Base-by-base conservation (phyloP, 768 basidiomycete genomes). In the Lanmaoa rubissima region DNA sequence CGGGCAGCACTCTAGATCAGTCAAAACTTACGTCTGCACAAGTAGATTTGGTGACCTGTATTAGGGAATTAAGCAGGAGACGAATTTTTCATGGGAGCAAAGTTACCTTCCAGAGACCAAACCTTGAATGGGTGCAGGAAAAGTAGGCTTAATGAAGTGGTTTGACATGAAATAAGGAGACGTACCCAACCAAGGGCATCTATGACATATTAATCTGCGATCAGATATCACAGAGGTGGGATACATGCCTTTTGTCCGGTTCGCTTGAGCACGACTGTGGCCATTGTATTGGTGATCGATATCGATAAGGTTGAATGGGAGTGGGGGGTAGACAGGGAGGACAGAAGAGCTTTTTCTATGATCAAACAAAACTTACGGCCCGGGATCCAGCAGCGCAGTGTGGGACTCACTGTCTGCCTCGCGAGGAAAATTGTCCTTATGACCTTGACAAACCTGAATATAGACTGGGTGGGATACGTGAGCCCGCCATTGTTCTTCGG, bases 181-280 rank as follows among this genome's bases (percentile, higher is more conserved):
- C 64, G 47, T 55, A 87, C 86, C 86, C 86, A 50, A 88, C 81
- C 44, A 83, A 71, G 65, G 86, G 86, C 86, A 88, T 88, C 86
- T 88, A 43, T 54, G 39, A 50, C n/a, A 51, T 60, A 35, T 48
- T 14, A 39, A 47, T 47, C 10, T 28, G 21, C 12, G 41, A 40
- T 58, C 35, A 38, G 47, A 47, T 4, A 26, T 19, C n/a, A 21
- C 36, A 54, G 53, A 44, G 38, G 24, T 21, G 16, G 11, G 47
- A 28, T 41, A 43, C 69, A 21, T 55, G 79, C 87, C 80, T 85
- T 82, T 58, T 81, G 78, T 17, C 78, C 80, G 44, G 85, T 88
- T 62, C 83, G 75, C 69, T 82, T 82, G 68, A 88, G 72, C 21
- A 73, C 70, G 69, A 85, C 60, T 52, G 81, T 66, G 47, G 82